Evolutionary conservation across 1,284 basidiomycete species (phyloP).

Genomic region (Agroathelia rolfsii): DNA sequence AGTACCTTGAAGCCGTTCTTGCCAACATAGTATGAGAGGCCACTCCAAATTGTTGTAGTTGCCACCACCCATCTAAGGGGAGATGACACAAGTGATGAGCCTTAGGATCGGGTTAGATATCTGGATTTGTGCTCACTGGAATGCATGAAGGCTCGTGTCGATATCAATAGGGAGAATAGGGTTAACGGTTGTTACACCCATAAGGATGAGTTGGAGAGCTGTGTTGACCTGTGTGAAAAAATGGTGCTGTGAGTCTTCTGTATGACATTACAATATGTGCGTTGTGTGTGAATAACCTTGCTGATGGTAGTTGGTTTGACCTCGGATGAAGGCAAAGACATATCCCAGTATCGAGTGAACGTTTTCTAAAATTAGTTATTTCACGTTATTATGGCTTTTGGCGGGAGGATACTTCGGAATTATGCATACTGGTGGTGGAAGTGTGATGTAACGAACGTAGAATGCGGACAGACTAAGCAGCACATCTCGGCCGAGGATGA

Average conservation of each 20-base stretch:
- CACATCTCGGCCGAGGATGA: conserved; percentile 88
- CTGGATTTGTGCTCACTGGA: conserved; percentile 42
- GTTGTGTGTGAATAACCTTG: conserved; percentile 47
- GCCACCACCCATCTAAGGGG: conserved; percentile 77
- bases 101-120: no score
- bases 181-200: conserved; percentile 80
- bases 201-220: conserved; percentile 81
- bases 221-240: conserved; percentile 69
- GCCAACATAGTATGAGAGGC: conserved; percentile 79
- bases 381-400: conserved; percentile 1
- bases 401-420: conserved; percentile 4
- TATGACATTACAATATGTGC: background rate
- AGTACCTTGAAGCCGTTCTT: conserved; percentile 63
- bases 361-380: conserved; percentile 68
- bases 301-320: conserved; percentile 85
- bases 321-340: conserved; percentile 88
- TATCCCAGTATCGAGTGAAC: conserved; percentile 86
- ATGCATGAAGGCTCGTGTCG: conserved; percentile 39
- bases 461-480: conserved; percentile 86
- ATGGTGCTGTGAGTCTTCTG: conserved; percentile 2
- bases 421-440: conserved; percentile 71
- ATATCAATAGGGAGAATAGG: conserved; percentile 69
- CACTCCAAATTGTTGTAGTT: conserved; percentile 87
- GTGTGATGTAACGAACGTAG: conserved; percentile 85
- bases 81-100: no score